phyloP scores from a whole-genome alignment of 2,329 filamentous ascomycete genomes.

The Colletotrichum sp. region DNA sequence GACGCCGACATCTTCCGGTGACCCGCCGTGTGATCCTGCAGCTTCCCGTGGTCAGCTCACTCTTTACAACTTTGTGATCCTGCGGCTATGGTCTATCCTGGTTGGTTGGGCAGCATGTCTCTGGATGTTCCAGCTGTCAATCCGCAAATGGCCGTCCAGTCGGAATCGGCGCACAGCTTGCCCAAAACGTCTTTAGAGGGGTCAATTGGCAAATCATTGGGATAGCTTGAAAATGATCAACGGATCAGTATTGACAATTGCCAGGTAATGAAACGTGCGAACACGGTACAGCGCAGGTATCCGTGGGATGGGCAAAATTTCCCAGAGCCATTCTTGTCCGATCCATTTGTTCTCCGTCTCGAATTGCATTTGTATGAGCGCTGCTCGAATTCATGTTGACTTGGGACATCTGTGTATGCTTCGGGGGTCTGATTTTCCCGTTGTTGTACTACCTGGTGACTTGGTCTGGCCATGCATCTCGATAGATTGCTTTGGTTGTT shows the following conservation, averaged over 20 bases:
- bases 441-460: not conserved
- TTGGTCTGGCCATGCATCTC: not conserved
- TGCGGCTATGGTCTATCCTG: not conserved
- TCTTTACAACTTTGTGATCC: not conserved
- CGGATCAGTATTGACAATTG: not conserved
- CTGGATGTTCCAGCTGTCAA: not conserved
- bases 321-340: not conserved
- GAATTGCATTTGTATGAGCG: not conserved
- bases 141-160: not conserved
- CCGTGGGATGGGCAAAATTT: not conserved
- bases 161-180: not conserved
- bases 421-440: not conserved
- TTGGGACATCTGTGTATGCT: not conserved
- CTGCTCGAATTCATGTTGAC: accelerated
- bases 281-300: not conserved
- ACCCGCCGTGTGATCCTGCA: not conserved
- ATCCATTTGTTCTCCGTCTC: accelerated
- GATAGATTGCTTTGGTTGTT: not conserved
- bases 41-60: not conserved
- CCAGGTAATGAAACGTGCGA: not conserved
- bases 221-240: not conserved
- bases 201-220: not conserved
- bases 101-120: not conserved
- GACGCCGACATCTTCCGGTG: not conserved
- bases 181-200: not conserved